These are phyloP conservation scores for Cyamopsis tetragonoloba DNA, from an alignment of 306 rosid species.

Conservation along the genomic window DNA sequence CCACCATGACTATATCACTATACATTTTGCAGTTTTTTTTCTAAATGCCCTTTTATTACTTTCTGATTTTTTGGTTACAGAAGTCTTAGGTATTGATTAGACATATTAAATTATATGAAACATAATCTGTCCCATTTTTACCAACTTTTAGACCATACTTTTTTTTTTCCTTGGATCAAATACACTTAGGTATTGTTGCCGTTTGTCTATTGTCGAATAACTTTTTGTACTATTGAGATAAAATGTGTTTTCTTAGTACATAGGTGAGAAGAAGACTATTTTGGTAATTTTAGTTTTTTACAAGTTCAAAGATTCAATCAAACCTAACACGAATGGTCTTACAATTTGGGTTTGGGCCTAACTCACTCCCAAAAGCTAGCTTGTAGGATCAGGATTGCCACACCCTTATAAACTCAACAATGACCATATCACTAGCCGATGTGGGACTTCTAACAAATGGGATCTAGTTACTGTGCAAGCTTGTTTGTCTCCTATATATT, in stretches of 20 bases:
- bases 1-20: not conserved
- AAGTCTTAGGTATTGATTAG: not conserved
- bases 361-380: too few relatives aligned
- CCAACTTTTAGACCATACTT: too few relatives aligned
- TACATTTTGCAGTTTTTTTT: not conserved
- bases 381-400: too few relatives aligned
- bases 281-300: not conserved
- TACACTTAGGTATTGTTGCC: not conserved
- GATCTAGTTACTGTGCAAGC: not conserved
- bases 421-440: too few relatives aligned
- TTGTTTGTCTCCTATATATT: not conserved
- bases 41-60: not conserved
- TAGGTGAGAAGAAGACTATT: not conserved
- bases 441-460: too few relatives aligned
- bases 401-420: too few relatives aligned
- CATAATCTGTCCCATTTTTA: not conserved
- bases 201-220: not conserved
- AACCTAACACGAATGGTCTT: too few relatives aligned
- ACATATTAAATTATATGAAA: not conserved
- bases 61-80: not conserved
- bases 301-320: not conserved
- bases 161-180: not conserved
- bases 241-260: conserved; percentile 3
- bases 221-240: not conserved
- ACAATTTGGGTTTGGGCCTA: too few relatives aligned